Percentiles rank a stretch among this genome's conserved stretches.
These are phyloP conservation scores for Hymenoscyphus scutula DNA, from an alignment of 2,329 filamentous ascomycete species.

Conservation along the genomic window DNA sequence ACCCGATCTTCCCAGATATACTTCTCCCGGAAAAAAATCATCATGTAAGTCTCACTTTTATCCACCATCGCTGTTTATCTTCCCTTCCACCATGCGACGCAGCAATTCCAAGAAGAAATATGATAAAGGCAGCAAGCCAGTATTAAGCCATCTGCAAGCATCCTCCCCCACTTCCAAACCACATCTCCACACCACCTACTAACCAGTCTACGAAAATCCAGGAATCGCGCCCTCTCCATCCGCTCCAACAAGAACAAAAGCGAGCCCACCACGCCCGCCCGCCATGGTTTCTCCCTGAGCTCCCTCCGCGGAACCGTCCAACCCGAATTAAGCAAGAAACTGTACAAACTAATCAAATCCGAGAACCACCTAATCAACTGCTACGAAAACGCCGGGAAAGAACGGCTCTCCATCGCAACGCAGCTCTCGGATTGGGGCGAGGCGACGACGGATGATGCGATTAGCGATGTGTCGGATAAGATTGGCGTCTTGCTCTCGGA, in stretches of 20 bases:
- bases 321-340: slow-evolving; percentile 82
- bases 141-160: slow-evolving; percentile 15
- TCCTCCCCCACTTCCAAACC: neutral
- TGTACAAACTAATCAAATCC: slow-evolving; percentile 91
- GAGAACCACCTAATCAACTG: slow-evolving; percentile 85
- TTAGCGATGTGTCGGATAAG: slow-evolving; percentile 93
- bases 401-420: slow-evolving; percentile 78
- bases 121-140: slow-evolving; percentile 5
- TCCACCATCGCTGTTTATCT: neutral
- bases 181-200: slow-evolving; percentile 8
- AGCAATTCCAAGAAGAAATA: slow-evolving; percentile 21
- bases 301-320: slow-evolving; percentile 83
- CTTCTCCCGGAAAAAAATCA: slow-evolving; percentile 9
- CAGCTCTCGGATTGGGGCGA: slow-evolving; percentile 98
- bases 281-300: slow-evolving; percentile 78
- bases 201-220: slow-evolving; percentile 35
- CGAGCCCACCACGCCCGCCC: slow-evolving; percentile 37
- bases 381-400: slow-evolving; percentile 80
- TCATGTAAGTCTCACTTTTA: slow-evolving; percentile 23
- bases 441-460: slow-evolving; percentile 78
- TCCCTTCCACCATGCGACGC: slow-evolving; percentile 18
- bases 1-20: slow-evolving; percentile 1
- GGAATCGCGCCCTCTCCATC: slow-evolving; percentile 73
- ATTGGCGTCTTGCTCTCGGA: slow-evolving; percentile 88
- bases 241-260: slow-evolving; percentile 51